phyloP scores from a whole-genome alignment of 2,329 filamentous ascomycete species.

The Fusarium sambucinum region DNA sequence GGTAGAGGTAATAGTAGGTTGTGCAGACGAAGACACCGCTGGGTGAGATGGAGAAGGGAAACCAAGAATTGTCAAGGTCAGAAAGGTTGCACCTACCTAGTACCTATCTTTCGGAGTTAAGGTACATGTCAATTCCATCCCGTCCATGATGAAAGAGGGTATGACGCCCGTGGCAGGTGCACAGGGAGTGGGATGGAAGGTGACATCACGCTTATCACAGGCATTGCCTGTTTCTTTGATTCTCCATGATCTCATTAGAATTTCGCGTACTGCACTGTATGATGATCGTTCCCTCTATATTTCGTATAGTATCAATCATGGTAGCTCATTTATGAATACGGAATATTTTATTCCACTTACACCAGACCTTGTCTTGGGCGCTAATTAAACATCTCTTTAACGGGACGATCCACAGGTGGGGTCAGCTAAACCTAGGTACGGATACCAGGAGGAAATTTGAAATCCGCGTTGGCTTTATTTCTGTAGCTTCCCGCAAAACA shows the following conservation, averaged over 20 bases:
- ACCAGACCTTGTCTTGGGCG: conserved; percentile 6
- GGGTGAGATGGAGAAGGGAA: not conserved
- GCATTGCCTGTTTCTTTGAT: not conserved
- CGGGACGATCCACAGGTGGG: conserved; percentile 31
- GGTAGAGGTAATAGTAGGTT: not conserved
- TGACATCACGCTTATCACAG: conserved; percentile 36
- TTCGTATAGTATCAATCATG: not conserved
- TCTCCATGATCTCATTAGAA: not conserved
- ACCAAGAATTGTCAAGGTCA: not conserved
- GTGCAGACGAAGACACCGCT: not conserved
- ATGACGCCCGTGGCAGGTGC: conserved; percentile 21
- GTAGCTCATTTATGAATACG: not conserved
- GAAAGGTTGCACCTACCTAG: not conserved
- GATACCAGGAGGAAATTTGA: not conserved
- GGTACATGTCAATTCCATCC: conserved; percentile 20
- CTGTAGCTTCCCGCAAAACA: not conserved
- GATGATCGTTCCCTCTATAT: not conserved
- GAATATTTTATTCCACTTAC: conserved; percentile 1
- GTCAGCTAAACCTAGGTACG: not conserved
- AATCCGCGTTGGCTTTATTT: conserved; percentile 22
- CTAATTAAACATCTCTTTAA: conserved; percentile 21
- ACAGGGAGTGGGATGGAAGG: not conserved
- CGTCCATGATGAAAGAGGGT: not conserved
- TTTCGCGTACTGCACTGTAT: not conserved
- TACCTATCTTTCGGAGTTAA: conserved; percentile 31